Evolutionary conservation across 371 early-diverging fungal genomes (phyloP), one percentile per base, ranked within the genome.

Genomic region (Chytridium lagenaria): DNA sequence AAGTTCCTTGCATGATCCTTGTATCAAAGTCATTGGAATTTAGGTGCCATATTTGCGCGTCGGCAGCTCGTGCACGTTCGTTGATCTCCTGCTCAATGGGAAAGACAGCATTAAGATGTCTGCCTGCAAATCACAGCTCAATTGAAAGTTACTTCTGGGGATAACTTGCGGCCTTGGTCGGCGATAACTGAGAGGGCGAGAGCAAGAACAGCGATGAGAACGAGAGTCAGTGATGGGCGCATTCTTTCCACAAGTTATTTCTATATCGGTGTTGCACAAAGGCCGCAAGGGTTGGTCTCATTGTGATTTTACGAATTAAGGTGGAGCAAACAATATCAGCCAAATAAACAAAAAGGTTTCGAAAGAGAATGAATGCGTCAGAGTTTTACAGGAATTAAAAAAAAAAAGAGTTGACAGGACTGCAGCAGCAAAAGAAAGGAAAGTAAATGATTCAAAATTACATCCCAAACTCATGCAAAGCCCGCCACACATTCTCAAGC

Each of bases 21-120:
- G 63, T 37, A 36, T 78, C 74, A 23, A 77, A 66, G 10, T 38
- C 71, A 5, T 49, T 69, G 31, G 36, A 66, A n/a, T 38, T 59
- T 38, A 81, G 44, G 50, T 74, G 74, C 68, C 64, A 52, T 44
- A 81, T 81, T 12, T 70, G 36, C 52, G 59, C 69, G 68, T 81
- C 81, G 63, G 81, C 78, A 2, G 23, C 37, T 15, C 57, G 22
- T 26, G 74, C 74, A 1, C 69, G 26, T 37, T 37, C 74, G 26
- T 74, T 68, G 34, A 74, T 55, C 52, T 74, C 66, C 74, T 74
- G 36, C 10, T 16, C 1, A 12, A 34, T 50, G 26, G 12, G 30
- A 65, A 65, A 52, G 40, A 33, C 22, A 23, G 10, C 49, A 7
- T 67, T 38, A 44, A n/a, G 33, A n/a, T n/a, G 7, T 28, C 50